Evolutionary conservation across 306 rosid genomes (phyloP), one percentile per base, ranked within the genome.

Genomic region (Vigna angularis): DNA sequence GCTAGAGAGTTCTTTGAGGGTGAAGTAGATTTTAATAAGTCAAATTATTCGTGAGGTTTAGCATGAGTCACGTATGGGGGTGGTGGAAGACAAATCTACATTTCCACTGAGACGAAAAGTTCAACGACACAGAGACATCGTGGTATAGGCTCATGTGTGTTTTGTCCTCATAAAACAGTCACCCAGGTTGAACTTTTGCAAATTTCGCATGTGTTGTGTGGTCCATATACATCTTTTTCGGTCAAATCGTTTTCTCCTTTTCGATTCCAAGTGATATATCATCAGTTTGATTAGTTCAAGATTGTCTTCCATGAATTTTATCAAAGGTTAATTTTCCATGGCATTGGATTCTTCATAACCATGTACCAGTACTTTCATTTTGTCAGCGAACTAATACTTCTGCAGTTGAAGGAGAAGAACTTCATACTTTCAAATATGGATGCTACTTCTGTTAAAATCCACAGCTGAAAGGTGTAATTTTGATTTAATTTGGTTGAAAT

Each of bases 131-230:
- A 36, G 42, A 57, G 79, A 75, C 72, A 48, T 70, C 10, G 61
- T 13, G 40, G 61, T 30, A 16, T 36, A 36, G 42, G 42, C 9
- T 62, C 47, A 76, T 42, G 73, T 72, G 40, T 72, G 79, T 83
- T 68, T 78, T 78, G 77, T 72, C 66, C 24, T 63, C 26, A 69
- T 4, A 55, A 30, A 77, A 57, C 49, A 20, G 61, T 15, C 9
- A 3, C 34, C 45, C 32, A 47, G 30, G 30, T 74, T 71, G 65
- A 52, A 53, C 55, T 74, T 68, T 69, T 53, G 12, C 56, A 47
- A 74, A 74, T 42, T 34, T 78, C 58, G 66, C 81, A 57, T 55
- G 75, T 52, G 74, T 70, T 36, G 42, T 8, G 66, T 78, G 79
- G 80, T 66, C 69, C 73, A 17, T 18, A 48, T 79, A 66, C 17